Percentiles rank a stretch among this genome's conserved stretches.
These are phyloP conservation scores for Chalara sp. DNA, from an alignment of 2,329 filamentous ascomycete species.

Conservation along the genomic window DNA sequence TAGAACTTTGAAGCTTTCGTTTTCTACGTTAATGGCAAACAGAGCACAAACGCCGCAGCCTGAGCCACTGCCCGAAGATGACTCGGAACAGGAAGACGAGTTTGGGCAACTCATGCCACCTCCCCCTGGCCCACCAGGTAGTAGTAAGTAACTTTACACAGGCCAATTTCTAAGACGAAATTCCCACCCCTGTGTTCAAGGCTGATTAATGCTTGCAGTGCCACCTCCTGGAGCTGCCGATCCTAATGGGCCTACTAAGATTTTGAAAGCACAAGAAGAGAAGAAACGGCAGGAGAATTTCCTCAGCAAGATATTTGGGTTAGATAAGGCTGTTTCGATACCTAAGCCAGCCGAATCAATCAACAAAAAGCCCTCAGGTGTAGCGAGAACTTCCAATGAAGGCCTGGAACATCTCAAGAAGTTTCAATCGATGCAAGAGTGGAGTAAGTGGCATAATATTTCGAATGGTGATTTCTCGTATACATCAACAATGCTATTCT, in stretches of 20 bases:
- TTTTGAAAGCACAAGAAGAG: conserved; percentile 44
- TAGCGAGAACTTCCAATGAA: too few relatives aligned
- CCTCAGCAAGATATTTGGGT: conserved; percentile 44
- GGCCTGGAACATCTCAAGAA: too few relatives aligned
- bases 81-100: conserved; percentile 49
- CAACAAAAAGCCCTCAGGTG: too few relatives aligned
- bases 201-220: not conserved
- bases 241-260: conserved; percentile 36
- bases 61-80: conserved; percentile 35
- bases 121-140: conserved; percentile 9
- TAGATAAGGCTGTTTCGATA: conserved; percentile 28
- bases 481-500: too few relatives aligned
- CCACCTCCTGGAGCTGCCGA: conserved; percentile 19
- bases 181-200: not conserved
- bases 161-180: too few relatives aligned
- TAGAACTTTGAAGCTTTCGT: conserved; percentile 48
- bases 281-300: conserved; percentile 47
- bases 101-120: conserved; percentile 36
- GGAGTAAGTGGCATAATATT: too few relatives aligned
- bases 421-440: too few relatives aligned
- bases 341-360: conserved; percentile 2
- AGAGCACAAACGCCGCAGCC: conserved; percentile 37
- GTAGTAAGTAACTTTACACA: not conserved
- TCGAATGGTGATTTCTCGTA: too few relatives aligned
- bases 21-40: conserved; percentile 45